Evolutionary conservation across 2,329 filamentous ascomycete species (phyloP).

Genomic region (Fusarium ambrosium): DNA sequence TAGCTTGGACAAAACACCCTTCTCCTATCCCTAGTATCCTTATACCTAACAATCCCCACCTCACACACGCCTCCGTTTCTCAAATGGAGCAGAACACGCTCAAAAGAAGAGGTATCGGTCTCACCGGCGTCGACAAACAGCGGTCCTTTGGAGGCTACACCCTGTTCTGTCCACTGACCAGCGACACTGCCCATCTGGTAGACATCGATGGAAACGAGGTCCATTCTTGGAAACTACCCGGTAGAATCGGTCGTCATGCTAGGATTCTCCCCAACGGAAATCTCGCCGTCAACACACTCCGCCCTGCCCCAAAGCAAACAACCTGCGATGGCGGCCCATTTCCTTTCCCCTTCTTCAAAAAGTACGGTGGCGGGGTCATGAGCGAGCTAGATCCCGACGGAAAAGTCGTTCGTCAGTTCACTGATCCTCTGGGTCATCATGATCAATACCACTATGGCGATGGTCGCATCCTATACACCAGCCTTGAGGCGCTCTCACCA

Average conservation of each 20-base stretch:
- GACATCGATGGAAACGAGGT: constrained; percentile 49
- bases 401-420: constrained; percentile 46
- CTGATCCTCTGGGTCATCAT: constrained; percentile 46
- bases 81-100: constrained; percentile 50
- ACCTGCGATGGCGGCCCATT: constrained; percentile 40
- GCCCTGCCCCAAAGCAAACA: constrained; percentile 11
- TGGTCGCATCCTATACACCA: constrained; percentile 45
- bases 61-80: background rate
- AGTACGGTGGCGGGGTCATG: constrained; percentile 50
- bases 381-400: constrained; percentile 45
- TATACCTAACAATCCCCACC: too few relatives aligned
- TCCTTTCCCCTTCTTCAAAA: constrained; percentile 50
- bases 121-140: constrained; percentile 47
- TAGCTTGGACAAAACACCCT: background rate
- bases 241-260: constrained; percentile 47
- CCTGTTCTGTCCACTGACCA: constrained; percentile 49
- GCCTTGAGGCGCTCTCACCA: constrained; percentile 45
- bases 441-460: constrained; percentile 49
- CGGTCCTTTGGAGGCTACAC: constrained; percentile 47
- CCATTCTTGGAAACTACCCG: constrained; percentile 48
- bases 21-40: background rate
- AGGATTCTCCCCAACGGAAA: constrained; percentile 47
- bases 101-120: constrained; percentile 46
- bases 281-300: constrained; percentile 49
- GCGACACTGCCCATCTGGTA: constrained; percentile 42